Base-by-base conservation (phyloP, 306 rosid genomes). In the Castanea crenata region DNA sequence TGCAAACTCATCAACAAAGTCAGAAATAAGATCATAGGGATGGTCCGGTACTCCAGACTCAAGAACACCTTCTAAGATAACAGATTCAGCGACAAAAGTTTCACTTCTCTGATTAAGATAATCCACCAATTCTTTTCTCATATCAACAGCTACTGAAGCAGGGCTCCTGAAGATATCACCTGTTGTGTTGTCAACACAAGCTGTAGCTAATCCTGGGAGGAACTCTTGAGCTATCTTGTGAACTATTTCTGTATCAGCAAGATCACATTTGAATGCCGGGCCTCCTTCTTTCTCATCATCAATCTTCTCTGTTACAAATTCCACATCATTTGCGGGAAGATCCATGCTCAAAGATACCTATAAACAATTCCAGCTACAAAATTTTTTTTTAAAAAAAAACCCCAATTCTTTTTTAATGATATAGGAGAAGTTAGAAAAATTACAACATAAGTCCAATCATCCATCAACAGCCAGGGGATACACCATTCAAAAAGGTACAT, bases 121-220 rank as follows among this genome's bases (percentile, higher is more conserved):
- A 1, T 90, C 94, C 54, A 86, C 88, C 96, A 94, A 87, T 85
- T 92, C 98, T 86, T 88, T 92, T 76, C 98, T 87, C 62, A 89
- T 38, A 63, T 89, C 94, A 54, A 74, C 89, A 6, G 97, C 96
- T 56, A 94, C 91, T 0, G 94, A 76, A 61, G 88, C 96, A 9
- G 98, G 94, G 44, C 82, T 81, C 69, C 75, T 83, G 82, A 94
- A 94, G 46, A 86, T 78, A 72, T 70, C 93, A 46, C 98, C 98
- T 3, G 93, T 74, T 4, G 98, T 90, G 79, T 82, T 88, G 79
- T 92, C 98, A 73, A 94, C 92, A 80, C 94, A 90, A 3, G 98
- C 91, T 31, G 92, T 83, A 32, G 88, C 91, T 78, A 94, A 78
- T 74, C 94, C 97, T 4, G 97, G 96, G 80, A 94, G 84, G 77